Conservation (phyloP, 176 grass and related monocot genomes). For the Carex littledalei region DNA sequence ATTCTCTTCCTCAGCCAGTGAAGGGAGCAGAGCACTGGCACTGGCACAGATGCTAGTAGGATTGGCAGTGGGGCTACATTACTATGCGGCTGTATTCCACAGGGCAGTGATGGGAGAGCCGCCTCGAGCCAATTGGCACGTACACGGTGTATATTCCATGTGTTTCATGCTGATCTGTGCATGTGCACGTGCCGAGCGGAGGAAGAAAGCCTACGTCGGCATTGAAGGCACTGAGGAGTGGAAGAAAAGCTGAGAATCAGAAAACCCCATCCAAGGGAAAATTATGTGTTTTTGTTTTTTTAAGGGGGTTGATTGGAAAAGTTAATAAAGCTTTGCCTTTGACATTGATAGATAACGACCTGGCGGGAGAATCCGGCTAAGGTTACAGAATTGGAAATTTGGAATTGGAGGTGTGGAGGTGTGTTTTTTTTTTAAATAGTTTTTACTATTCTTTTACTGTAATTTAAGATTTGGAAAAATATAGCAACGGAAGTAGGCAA, state of each 20-base stretch:
- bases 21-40: constrained; percentile 50
- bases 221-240: constrained; percentile 60
- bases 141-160: constrained; percentile 74
- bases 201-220: constrained; percentile 80
- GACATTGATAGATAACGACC: constrained; percentile 21
- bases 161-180: constrained; percentile 82
- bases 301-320: constrained; percentile 4
- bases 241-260: constrained; percentile 63
- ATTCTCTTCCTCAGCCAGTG: constrained; percentile 39
- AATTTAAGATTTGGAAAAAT: constrained; percentile 10
- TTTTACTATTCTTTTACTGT: constrained; percentile 15
- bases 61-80: constrained; percentile 75
- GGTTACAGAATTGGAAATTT: background rate
- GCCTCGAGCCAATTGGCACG: constrained; percentile 81
- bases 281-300: background rate
- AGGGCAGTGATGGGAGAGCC: constrained; percentile 70
- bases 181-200: constrained; percentile 66
- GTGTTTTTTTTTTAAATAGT: background rate
- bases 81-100: constrained; percentile 95
- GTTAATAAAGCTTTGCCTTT: background rate
- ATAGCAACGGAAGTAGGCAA: background rate
- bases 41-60: constrained; percentile 93
- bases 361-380: constrained; percentile 20
- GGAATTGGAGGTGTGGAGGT: background rate
- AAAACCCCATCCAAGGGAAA: background rate